These are phyloP conservation scores for Rubia peregrina DNA, from an alignment of 305 asterid species.

Conservation along the genomic window DNA sequence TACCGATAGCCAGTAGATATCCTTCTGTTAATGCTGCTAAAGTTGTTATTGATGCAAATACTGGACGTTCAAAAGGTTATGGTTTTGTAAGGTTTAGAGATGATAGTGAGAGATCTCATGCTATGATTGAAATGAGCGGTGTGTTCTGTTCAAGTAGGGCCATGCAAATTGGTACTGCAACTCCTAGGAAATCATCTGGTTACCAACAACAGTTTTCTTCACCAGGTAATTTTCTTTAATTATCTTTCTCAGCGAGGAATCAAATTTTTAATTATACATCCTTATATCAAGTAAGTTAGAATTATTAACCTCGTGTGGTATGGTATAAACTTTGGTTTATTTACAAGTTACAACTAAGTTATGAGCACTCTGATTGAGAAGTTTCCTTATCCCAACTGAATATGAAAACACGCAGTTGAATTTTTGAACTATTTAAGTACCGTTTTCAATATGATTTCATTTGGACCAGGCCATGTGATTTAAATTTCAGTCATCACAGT, in stretches of 20 bases:
- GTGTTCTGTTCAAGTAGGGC: slow-evolving; percentile 84
- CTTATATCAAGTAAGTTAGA: background rate
- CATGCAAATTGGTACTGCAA: slow-evolving; percentile 92
- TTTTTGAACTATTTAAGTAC: background rate
- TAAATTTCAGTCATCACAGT: background rate
- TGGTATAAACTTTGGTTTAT: background rate
- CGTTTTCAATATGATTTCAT: background rate
- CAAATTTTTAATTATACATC: background rate
- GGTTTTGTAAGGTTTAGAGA: slow-evolving; percentile 97
- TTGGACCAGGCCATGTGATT: too few species aligned
- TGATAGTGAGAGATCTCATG: slow-evolving; percentile 73
- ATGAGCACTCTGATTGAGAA: background rate
- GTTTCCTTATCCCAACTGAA: background rate
- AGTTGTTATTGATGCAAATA: slow-evolving; percentile 80
- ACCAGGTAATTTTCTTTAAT: slow-evolving; percentile 38
- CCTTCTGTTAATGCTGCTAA: slow-evolving; percentile 92
- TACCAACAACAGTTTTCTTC: slow-evolving; percentile 72
- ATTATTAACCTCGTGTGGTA: background rate
- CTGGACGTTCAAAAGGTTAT: slow-evolving; percentile 92
- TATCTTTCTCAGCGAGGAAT: background rate
- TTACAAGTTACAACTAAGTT: too few species aligned
- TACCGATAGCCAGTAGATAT: slow-evolving; percentile 64
- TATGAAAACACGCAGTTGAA: background rate
- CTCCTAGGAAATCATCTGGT: slow-evolving; percentile 84
- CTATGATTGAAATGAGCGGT: slow-evolving; percentile 91